Base-by-base conservation (phyloP, 2,329 filamentous ascomycete species). In the Paraconiothyrium brasiliense region DNA sequence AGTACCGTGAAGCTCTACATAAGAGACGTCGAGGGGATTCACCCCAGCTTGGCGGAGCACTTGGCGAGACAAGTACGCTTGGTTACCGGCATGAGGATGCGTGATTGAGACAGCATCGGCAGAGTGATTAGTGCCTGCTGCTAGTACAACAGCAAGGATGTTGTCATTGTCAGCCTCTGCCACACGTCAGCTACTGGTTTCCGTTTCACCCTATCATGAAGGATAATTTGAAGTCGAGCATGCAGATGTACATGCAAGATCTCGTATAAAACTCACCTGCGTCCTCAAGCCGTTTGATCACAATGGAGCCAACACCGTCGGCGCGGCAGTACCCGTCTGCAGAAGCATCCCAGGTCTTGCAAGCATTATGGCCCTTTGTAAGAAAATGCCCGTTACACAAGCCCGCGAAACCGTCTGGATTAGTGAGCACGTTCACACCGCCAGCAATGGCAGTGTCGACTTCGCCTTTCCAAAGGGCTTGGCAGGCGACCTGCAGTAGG, bases 1-100 rank as follows among this genome's bases (percentile, higher is more conserved):
- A 2, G 74, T 76, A 0, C 74, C 74, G 49, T 77, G 74, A 60
- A 76, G 67, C 50, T 77, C 75, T 8, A 74, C 59, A 44, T 72
- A 77, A n/a, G 60, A 2, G 14, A 22, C 16, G 13, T 68, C 63
- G 2, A 59, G 3, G 2, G 82, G 79, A 37, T 76, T 67, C 1
- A 82, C 67, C 4, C 73, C 76, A 10, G 80, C 77, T 6, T 72
- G 64, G 9, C 72, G 71, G n/a, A 75, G 44, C 0, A 76, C 54
- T 7, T 66, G 59, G 1, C 46, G 20, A n/a, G 62, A 70, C 3
- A 72, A 37, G 14, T 54, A 52, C 2, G 46, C 16, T 49, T 76
- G 73, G 1, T 65, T 58, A 2, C 60, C 66, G 3, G 54, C 68
- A 55, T 74, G 69, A 0, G 75, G 73, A 32, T 62, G 63, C 0